phyloP scores from a whole-genome alignment of 2,329 filamentous ascomycete genomes.

The Aspergillus sp. region DNA sequence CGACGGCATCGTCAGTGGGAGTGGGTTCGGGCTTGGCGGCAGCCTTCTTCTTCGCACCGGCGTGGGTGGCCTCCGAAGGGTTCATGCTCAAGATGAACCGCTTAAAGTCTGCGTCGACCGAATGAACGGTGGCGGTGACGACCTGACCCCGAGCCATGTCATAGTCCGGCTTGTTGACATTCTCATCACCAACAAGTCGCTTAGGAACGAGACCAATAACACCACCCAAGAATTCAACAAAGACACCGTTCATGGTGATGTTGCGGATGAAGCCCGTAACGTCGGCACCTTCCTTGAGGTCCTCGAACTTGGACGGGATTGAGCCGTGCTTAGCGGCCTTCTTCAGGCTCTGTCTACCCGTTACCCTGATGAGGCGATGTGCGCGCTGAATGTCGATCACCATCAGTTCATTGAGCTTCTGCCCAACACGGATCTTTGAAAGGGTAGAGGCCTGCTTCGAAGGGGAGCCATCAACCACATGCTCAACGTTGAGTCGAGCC shows the following conservation, averaged over 20 bases:
- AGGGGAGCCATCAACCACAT: constrained; percentile 80
- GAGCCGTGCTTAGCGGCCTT: constrained; percentile 71
- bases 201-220: constrained; percentile 79
- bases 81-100: constrained; percentile 69
- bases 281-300: constrained; percentile 68
- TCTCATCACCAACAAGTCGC: constrained; percentile 72
- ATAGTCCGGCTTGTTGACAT: constrained; percentile 69
- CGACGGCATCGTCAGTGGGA: constrained; percentile 39
- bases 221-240: constrained; percentile 81
- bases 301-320: constrained; percentile 70
- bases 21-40: constrained; percentile 33
- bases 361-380: constrained; percentile 73
- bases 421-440: constrained; percentile 81
- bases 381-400: constrained; percentile 83
- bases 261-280: constrained; percentile 83
- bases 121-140: constrained; percentile 69
- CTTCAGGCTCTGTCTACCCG: constrained; percentile 80
- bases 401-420: constrained; percentile 77
- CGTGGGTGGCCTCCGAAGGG: constrained; percentile 52
- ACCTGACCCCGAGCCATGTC: constrained; percentile 77
- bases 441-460: constrained; percentile 76
- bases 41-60: constrained; percentile 44
- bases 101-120: constrained; percentile 68
- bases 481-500: constrained; percentile 73
- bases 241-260: constrained; percentile 77